Percentiles rank a stretch among this genome's conserved stretches.
phyloP scores from a whole-genome alignment of 148 eudicot species.

The Rhododendron henanense region DNA sequence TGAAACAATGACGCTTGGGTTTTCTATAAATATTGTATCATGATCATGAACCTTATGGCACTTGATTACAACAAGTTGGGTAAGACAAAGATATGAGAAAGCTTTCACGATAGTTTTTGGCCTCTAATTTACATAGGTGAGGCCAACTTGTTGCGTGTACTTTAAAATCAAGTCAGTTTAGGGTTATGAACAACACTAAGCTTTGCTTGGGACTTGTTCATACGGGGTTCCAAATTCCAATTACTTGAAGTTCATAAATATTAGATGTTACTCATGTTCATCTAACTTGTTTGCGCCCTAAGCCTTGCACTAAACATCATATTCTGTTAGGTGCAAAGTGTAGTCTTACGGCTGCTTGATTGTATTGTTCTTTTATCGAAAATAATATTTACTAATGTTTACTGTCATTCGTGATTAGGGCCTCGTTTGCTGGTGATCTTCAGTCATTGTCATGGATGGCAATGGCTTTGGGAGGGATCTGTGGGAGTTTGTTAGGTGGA shows the following conservation, averaged over 20 bases:
- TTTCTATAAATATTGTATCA: background rate
- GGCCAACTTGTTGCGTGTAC: background rate
- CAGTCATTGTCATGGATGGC: constrained; percentile 92
- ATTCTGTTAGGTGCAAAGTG: background rate
- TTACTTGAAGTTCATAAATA: background rate
- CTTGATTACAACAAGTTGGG: background rate
- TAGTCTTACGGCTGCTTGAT: background rate
- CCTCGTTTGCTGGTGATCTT: constrained; percentile 92
- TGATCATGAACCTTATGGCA: background rate
- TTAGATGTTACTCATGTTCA: background rate
- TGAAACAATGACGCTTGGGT: background rate
- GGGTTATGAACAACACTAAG: background rate
- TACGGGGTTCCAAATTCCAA: background rate
- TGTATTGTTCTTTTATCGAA: background rate
- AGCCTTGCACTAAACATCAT: background rate
- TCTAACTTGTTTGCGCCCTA: background rate
- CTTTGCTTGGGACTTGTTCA: background rate
- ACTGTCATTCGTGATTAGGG: constrained; percentile 42
- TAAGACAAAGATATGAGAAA: background rate
- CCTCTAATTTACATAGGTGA: background rate
- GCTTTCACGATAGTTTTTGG: background rate
- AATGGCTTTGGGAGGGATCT: constrained; percentile 96
- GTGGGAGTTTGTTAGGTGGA: constrained; percentile 89
- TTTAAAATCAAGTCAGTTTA: background rate
- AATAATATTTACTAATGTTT: constrained; percentile 7